Base-by-base conservation (phyloP, 345 rosid species). In the Gynandropsis gynandra region DNA sequence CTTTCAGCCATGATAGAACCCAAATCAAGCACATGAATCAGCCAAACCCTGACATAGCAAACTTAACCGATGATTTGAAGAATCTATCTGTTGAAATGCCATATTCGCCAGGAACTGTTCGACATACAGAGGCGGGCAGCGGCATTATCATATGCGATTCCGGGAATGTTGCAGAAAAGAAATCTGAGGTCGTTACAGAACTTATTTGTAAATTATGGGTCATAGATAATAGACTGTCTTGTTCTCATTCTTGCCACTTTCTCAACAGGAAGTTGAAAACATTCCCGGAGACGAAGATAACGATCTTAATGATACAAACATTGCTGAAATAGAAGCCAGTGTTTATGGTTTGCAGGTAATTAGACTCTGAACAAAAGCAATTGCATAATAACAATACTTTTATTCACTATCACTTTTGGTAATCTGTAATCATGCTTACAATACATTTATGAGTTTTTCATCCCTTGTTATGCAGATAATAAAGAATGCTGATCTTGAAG, bases 321-420 rank as follows among this genome's bases (percentile, higher is more conserved):
- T 73, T 45, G 81, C 70, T 69, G 83, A 82, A 76, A 79, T 79
- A 78, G 81, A 82, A 68, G 89, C 89, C 18, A 67, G 73, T 67
- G 69, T 59, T 42, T 82, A 75, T 67, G 83, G 89, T 33, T 73
- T 82, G 71, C 86, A 79, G 83, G 89, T 81, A 65, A 36, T 29
- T 12, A 2, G 27, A 6, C 11, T 19, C 20, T 12, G 24, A 11
- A 32, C 18, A 39, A 17, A 0, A 33, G 44, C 10, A 41, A 9
- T 46, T 58, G 41, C 32, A 33, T 49, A 49, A 50, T 43, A 41
- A 24, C 29, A 24, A 24, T 24, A 24, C 2, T 24, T 24, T 24
- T 24, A n/a, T n/a, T n/a, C n/a, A n/a, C n/a, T n/a, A n/a, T n/a
- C n/a, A n/a, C n/a, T n/a, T n/a, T n/a, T n/a, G n/a, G n/a, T n/a